phyloP scores from a whole-genome alignment of 2,329 filamentous ascomycete species.

The Diaporthe vexans region DNA sequence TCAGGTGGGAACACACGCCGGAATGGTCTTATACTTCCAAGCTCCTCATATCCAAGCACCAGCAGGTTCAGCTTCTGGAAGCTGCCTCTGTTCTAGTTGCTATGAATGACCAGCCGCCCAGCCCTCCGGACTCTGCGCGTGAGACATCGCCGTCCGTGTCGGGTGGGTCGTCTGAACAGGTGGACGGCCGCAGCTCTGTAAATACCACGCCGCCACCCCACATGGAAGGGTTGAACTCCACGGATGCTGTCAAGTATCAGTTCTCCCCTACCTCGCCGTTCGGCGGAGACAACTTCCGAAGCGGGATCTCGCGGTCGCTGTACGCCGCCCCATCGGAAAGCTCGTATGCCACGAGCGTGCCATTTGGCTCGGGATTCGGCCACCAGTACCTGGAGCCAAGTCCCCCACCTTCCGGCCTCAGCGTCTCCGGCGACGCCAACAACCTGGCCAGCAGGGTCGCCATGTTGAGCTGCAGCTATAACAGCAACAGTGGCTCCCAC shows the following conservation, averaged over 20 bases:
- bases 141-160: constrained; percentile 85
- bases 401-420: constrained; percentile 84
- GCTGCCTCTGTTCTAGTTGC: constrained; percentile 95
- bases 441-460: constrained; percentile 92
- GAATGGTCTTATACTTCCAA: constrained; percentile 98
- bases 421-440: constrained; percentile 83
- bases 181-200: constrained; percentile 84
- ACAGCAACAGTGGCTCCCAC: constrained; percentile 78
- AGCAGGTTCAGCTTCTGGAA: constrained; percentile 97
- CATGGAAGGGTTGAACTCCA: constrained; percentile 72
- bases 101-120: constrained; percentile 77
- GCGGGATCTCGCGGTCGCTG: constrained; percentile 81
- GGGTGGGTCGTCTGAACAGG: constrained; percentile 79
- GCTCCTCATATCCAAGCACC: constrained; percentile 98
- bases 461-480: constrained; percentile 90
- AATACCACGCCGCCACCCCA: constrained; percentile 94
- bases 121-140: constrained; percentile 75
- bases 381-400: constrained; percentile 82
- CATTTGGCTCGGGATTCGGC: constrained; percentile 62
- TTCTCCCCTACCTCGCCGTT: constrained; percentile 61
- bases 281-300: constrained; percentile 72
- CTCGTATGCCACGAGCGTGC: constrained; percentile 66
- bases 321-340: constrained; percentile 76
- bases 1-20: constrained; percentile 99
- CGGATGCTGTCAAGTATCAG: constrained; percentile 51